Base-by-base conservation (phyloP, 306 rosid species). In the Cucumis cinereus region DNA sequence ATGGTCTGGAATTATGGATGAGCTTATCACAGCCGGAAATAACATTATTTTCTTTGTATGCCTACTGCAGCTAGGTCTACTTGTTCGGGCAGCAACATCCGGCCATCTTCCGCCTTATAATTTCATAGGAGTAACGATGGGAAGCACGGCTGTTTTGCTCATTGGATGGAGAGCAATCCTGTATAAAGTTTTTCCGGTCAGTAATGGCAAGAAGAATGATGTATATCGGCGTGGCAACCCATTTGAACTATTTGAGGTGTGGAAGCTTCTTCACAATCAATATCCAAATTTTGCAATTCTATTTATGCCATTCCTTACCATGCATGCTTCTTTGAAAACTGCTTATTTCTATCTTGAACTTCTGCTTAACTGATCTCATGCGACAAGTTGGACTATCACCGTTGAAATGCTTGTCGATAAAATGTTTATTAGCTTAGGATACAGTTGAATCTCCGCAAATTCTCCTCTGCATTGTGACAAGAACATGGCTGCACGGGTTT, bases 221-320 rank as follows among this genome's bases (percentile, higher is more conserved):
- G 86, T 77, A 19, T 94, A 92, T 82, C 99, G 97, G 45, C 90
- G 82, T 1, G 99, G 99, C 40, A 94, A 78, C 79, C 93, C 95
- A 45, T 92, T 92, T 77, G 99, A 94, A 84, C 86, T 94, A 75
- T 92, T 92, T 83, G 96, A 90, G 99, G 99, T 94, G 85, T 10
- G 20, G 8, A 47, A 35, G 6, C 35, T 49, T 79, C 47, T 73
- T 59, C 52, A 2, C 23, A 10, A 57, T 59, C 19, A 60, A 59
- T 24, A n/a, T 40, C 10, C 23, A 23, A 41, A 74, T 2, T 53
- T 19, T 53, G 7, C 30, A 33, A 20, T n/a, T 19, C 40, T 70
- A 15, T 45, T 12, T 23, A 74, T 54, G 49, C 15, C 33, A 74
- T 74, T 73, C 54, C 54, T 24, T 45, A 4, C 53, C 35, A 36